A percentile compares a stretch with the other conserved stretches of the same genome.
phyloP scores from a whole-genome alignment of 2,329 filamentous ascomycete genomes.

The Cladosporium sp. region DNA sequence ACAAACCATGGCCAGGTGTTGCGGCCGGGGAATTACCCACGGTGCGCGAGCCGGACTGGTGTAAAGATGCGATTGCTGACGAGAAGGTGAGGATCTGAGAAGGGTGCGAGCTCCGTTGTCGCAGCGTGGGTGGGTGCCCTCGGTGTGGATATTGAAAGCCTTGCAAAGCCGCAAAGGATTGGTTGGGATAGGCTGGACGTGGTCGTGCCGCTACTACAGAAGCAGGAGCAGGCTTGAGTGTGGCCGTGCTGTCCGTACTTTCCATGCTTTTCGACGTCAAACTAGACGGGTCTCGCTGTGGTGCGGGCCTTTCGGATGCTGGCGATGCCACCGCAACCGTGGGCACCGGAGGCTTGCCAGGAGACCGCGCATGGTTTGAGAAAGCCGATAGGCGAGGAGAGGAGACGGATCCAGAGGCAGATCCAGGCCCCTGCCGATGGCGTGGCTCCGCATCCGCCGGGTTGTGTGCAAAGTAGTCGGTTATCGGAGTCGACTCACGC shows the following conservation, averaged over 20 bases:
- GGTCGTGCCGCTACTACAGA: conserved; percentile 16
- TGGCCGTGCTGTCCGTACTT: conserved; percentile 33
- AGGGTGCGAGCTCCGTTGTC: conserved; percentile 38
- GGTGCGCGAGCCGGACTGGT: conserved; percentile 36
- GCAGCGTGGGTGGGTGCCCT: conserved; percentile 29
- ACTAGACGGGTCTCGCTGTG: conserved; percentile 37
- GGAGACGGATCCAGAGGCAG: background rate
- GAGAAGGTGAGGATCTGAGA: conserved; percentile 36
- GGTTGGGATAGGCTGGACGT: conserved; percentile 42
- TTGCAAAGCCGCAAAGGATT: conserved; percentile 45
- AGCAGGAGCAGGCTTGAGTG: conserved; percentile 25
- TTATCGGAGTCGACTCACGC: background rate
- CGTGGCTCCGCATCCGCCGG: background rate
- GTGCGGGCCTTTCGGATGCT: conserved; percentile 22
- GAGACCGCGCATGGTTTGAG: background rate
- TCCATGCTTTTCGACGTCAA: conserved; percentile 37
- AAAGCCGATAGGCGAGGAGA: conserved; percentile 4
- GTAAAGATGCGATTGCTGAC: conserved; percentile 36
- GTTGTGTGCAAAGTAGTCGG: conserved; percentile 4
- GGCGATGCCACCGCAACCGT: background rate
- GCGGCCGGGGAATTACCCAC: conserved; percentile 42
- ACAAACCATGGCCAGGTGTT: conserved; percentile 40
- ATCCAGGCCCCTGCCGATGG: background rate
- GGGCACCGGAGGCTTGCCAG: background rate
- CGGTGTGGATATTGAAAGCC: conserved; percentile 38